A percentile compares a stretch with the other conserved stretches of the same genome.
Evolutionary conservation across 2,329 filamentous ascomycete genomes (phyloP).

Genomic region (Fusarium nematophilum): DNA sequence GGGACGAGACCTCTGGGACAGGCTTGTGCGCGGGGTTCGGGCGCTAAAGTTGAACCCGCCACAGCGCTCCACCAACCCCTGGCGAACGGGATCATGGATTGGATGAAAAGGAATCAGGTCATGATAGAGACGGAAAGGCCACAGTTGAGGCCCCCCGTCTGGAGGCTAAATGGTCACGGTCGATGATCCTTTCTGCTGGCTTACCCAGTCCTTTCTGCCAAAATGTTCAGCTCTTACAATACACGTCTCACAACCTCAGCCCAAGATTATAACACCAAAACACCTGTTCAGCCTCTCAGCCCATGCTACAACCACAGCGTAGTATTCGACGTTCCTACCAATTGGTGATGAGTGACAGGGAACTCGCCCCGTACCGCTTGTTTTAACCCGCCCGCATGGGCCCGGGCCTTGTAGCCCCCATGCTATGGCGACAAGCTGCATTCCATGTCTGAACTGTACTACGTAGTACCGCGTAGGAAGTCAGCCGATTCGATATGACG

Average conservation of each 20-base stretch:
- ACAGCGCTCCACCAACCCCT: conserved; percentile 3
- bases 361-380: neutral
- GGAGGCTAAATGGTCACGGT: too few species aligned
- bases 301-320: neutral
- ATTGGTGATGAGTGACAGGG: neutral
- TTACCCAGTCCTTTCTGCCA: too few species aligned
- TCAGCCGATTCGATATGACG: too few species aligned
- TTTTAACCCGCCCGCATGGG: neutral
- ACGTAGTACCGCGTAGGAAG: too few species aligned
- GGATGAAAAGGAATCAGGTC: too few species aligned
- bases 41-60: conserved; percentile 19
- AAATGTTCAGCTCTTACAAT: neutral
- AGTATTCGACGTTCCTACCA: too few species aligned
- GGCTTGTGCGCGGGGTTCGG: conserved; percentile 22
- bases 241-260: neutral
- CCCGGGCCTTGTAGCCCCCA: neutral
- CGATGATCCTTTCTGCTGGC: too few species aligned
- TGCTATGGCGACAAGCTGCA: conserved; percentile 1
- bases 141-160: too few species aligned
- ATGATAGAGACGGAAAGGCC: too few species aligned
- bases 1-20: conserved; percentile 3
- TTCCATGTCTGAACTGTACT: neutral
- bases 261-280: too few species aligned
- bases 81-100: too few species aligned
- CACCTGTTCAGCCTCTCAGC: conserved; percentile 9